Base-by-base conservation (phyloP, 805 yeast species). In the Metahyphopichia silvanorum region DNA sequence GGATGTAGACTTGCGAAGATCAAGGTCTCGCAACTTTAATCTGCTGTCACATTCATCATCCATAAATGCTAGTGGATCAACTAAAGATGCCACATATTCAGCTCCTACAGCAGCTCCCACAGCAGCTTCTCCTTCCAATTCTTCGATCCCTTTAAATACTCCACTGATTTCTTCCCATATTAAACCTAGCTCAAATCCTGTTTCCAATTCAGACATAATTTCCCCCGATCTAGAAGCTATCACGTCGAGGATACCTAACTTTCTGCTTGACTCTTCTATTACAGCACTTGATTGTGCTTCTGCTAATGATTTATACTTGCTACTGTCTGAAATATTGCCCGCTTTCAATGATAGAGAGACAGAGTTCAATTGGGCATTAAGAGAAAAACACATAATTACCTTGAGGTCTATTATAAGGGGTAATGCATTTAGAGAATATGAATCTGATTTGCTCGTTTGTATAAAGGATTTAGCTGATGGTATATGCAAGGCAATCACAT, bases 361-460 rank as follows among this genome's bases (percentile, higher is more conserved):
- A 0, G 98, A 93, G 50, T 71, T 71, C 37, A 93, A 93, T 52
- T 93, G 98, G 98, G 58, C 66, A 15, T 44, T 48, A 0, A 70
- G 98, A 49, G 96, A 89, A 46, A 69, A 72, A 32, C 63, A 64
- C 31, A 71, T 87, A 3, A 47, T 72, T 1, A 69, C 67, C 30
- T 48, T 87, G 21, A 69, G 96, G 35, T 64, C 73, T 2, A 57
- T 82, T 4, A 40, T 86, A 3, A 57, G 87, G 27, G 87, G 89
- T 3, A 76, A 78, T 46, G 60, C 72, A 1, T 49, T 62, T 1
- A 28, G 32, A 0, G 63, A 66, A 1, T 73, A 49, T 22, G 50
- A 71, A 11, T 63, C 66, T 19, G 45, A 53, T 1, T 49, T 83
- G 25, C 53, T 69, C 2, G 13, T 28, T 2, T 42, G 50, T 27